Evolutionary conservation across 2,329 filamentous ascomycete genomes (phyloP), one percentile per base, ranked within the genome.

Genomic region (Neocucurbitaria cava): DNA sequence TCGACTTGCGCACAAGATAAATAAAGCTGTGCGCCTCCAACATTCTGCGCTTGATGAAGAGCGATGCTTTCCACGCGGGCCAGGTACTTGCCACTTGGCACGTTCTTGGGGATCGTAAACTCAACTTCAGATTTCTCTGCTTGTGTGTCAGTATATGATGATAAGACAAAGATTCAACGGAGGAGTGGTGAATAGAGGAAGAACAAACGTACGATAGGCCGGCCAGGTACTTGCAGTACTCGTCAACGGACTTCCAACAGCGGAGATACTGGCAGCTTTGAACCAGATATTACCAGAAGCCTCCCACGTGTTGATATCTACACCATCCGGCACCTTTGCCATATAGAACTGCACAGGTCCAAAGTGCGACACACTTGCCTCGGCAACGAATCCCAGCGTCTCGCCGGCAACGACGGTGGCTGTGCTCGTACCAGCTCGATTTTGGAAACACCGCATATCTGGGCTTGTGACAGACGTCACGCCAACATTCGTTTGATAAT

Each of bases 271-370:
- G 13, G 56, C 62, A 2, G 56, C 65, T 40, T 72, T 74, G 55
- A 73, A 73, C 70, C 71, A 74, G 6, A 74, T 68, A 39, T 68
- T 69, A 0, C 69, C 71, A 9, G 55, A 28, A 2, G 63, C 54
- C 39, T 70, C 65, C 69, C 69, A 73, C 2, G 64, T 65, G 33
- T 68, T 67, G 17, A 69, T 60, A 39, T 68, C 54, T 10, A 58
- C 58, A 28, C 52, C 54, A 24, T 64, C 62, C 2, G 71, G 71
- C 15, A 70, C 82, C 65, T 82, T 84, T 62, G 83, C 84, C 52
- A 85, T 76, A 64, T 85, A 85, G 1, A 82, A 82, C 58, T 84
- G 72, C 2, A 81, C 81, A 15, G 83, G 83, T 1, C 83, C 83
- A 54, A 82, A 78, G 69, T 87, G 84, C 24, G 76, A 78, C 1